A percentile compares a stretch with the other conserved stretches of the same genome.
These are phyloP conservation scores for Secale cereale DNA, from an alignment of 176 grass and related monocot genomes.

Conservation along the genomic window DNA sequence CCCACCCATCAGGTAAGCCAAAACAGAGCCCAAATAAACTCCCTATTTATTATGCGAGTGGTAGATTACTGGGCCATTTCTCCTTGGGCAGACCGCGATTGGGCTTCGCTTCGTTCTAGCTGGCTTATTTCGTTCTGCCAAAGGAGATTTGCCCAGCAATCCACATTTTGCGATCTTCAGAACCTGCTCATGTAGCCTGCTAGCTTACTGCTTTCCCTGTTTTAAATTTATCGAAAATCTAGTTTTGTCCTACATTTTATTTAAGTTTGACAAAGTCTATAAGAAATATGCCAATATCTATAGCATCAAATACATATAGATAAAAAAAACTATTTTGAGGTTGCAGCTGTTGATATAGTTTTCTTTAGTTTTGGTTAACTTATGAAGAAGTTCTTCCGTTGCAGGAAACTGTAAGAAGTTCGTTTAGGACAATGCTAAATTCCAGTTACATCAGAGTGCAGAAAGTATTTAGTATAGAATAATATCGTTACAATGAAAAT, in stretches of 20 bases:
- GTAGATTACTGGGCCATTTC: conserved; percentile 44
- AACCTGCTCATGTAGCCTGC: background rate
- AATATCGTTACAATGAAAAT: background rate
- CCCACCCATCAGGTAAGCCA: conserved; percentile 1
- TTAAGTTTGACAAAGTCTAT: background rate
- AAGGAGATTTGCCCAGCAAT: conserved; percentile 84
- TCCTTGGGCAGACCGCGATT: conserved; percentile 49
- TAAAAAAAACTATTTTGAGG: background rate
- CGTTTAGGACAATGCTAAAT: background rate
- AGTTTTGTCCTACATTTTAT: background rate
- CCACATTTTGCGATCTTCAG: conserved; percentile 18
- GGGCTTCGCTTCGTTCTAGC: background rate
- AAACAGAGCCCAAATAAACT: background rate
- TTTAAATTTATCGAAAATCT: background rate
- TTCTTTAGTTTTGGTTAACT: background rate
- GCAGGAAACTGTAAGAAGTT: background rate
- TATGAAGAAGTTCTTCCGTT: background rate
- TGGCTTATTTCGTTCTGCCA: conserved; percentile 35
- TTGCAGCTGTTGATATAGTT: background rate
- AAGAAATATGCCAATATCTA: background rate
- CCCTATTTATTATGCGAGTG: conserved; percentile 3
- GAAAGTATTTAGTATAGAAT: background rate
- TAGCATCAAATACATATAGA: background rate
- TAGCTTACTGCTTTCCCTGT: background rate
- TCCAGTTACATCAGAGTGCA: background rate